A percentile compares a stretch with the other conserved stretches of the same genome.
These are phyloP conservation scores for Oldenlandia corymbosa DNA, from an alignment of 257 asterid genomes.

Conservation along the genomic window DNA sequence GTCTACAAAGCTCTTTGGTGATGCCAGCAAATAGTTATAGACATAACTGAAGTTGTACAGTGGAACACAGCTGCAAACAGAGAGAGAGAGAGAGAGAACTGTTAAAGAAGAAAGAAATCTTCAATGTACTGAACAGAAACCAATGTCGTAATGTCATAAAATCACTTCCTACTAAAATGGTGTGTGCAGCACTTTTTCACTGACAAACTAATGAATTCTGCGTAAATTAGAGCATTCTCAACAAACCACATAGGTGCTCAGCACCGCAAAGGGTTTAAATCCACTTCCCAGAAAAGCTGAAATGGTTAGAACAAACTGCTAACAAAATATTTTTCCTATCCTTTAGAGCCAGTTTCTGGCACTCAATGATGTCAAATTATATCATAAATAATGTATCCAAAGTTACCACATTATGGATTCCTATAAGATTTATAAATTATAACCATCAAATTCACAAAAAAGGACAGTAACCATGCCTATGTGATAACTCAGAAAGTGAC, in stretches of 20 bases:
- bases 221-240: neutral
- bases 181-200: neutral
- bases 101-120: slow-evolving; percentile 2
- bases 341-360: neutral
- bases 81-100: neutral
- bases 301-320: no score
- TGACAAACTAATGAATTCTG: neutral
- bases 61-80: slow-evolving; percentile 79
- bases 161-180: neutral
- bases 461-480: neutral
- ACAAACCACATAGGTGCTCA: no score
- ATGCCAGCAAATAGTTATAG: slow-evolving; percentile 66
- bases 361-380: neutral
- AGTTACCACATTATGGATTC: neutral
- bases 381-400: neutral
- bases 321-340: neutral
- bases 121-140: no score
- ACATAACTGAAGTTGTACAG: slow-evolving; percentile 87
- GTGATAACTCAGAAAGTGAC: neutral
- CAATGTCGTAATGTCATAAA: neutral
- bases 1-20: slow-evolving; percentile 96
- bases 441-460: neutral
- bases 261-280: neutral
- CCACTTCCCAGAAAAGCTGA: neutral
- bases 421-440: neutral